Evolutionary conservation across 2,329 filamentous ascomycete species (phyloP).

Genomic region (Alternaria gaisen): DNA sequence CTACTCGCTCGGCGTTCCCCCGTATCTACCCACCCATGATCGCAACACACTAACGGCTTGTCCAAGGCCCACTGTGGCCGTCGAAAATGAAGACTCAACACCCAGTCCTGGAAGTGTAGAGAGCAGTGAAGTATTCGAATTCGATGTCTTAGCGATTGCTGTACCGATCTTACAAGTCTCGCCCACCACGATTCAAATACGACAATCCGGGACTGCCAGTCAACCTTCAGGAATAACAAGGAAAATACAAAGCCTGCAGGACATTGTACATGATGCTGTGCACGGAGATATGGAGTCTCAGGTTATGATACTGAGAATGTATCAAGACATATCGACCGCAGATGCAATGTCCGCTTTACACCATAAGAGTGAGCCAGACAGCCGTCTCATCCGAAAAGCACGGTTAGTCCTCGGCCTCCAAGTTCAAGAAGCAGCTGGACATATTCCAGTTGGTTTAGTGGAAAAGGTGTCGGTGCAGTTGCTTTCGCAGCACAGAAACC

Average conservation of each 20-base stretch:
- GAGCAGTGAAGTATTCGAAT: neutral
- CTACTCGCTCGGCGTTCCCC: neutral
- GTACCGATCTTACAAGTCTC: neutral
- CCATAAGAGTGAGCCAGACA: neutral
- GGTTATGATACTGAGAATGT: neutral
- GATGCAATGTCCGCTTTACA: neutral
- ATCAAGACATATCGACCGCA: neutral
- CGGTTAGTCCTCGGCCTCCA: conserved; percentile 2
- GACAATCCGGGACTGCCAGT: neutral
- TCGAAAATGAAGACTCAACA: neutral
- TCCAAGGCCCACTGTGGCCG: too few relatives aligned
- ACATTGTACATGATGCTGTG: neutral
- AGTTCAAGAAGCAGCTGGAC: neutral
- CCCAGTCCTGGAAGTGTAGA: neutral
- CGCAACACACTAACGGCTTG: neutral
- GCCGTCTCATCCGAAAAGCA: neutral
- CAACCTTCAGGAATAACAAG: neutral
- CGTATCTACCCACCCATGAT: neutral
- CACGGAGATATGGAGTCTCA: neutral
- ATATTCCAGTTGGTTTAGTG: neutral
- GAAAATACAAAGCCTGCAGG: neutral
- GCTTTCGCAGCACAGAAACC: neutral
- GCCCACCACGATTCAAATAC: neutral
- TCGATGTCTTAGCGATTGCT: neutral
- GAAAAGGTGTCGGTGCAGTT: conserved; percentile 3